Base-by-base conservation (phyloP, 2,329 filamentous ascomycete species). In the Aureobasidium leucospermi region DNA sequence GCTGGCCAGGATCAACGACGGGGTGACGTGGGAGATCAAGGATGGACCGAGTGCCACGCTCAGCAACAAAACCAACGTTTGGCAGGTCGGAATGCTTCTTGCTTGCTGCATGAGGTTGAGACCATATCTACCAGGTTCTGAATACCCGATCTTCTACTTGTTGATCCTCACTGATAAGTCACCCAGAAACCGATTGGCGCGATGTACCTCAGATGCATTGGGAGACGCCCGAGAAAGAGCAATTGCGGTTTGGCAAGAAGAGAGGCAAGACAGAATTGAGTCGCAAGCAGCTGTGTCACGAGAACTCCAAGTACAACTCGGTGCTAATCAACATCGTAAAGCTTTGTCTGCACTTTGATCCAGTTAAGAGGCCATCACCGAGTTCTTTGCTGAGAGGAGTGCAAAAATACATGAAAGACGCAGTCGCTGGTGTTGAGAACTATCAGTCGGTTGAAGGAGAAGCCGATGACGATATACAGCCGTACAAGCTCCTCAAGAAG, bases 11-110 rank as follows among this genome's bases (percentile, higher is more conserved):
- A 23, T 45, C 13, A 45, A 45, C 42, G 19, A 45, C 19, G 16
- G 19, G 6, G 13, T 28, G 8, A 9, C 6, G 4, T 45, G 42
- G 42, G 42, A 45, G 19, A 4, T 41, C 15, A 13, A 13, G 13
- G 34, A 36, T 15, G 38, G 19, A 10, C 3, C 16, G 4, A 28
- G 8, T 7, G 13, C 16, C 8, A 23, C 42, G n/a, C 13, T 45
- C 6, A 13, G 9, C 6, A 28, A 9, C 19, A 45, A 45, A 28
- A 45, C 42, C 16, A 55, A 43, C 19, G 29, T 55, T 6, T 55
- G 51, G 51, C 36, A 43, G n/a, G n/a, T 55, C 23, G 51, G 51
- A 15, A 55, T 55, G 51, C 31, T 55, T 8, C 28, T 55, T 13
- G 29, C 31, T 9, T 51, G 47, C 32, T 28, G 19, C 5, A 51